Percentiles rank a stretch among this genome's conserved stretches.
Conservation (phyloP, 345 rosid genomes). For the Gossypium herbaceum region DNA sequence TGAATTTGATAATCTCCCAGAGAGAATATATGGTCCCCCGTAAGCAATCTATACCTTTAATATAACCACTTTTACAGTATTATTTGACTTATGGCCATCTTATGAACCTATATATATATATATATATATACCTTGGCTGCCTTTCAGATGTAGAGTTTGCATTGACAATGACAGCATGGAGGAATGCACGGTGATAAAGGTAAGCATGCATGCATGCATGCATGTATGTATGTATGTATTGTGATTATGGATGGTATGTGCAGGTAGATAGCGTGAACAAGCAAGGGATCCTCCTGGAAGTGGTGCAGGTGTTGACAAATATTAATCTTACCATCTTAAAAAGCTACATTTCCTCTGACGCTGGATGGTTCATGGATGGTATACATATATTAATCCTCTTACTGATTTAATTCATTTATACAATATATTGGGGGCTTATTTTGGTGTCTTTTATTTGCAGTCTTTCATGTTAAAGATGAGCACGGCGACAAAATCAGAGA, state of each 20-base stretch:
- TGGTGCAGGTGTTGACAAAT: constrained; percentile 71
- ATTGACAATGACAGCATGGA: constrained; percentile 70
- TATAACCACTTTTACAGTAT: not conserved
- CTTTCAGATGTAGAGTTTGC: constrained; percentile 62
- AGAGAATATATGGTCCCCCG: constrained; percentile 69
- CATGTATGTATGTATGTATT: not conserved
- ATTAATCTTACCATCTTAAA: constrained; percentile 59
- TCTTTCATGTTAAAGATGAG: constrained; percentile 77
- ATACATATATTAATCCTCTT: not conserved
- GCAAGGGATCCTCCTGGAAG: constrained; percentile 73
- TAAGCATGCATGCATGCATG: not conserved
- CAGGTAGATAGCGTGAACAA: constrained; percentile 64
- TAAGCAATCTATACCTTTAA: constrained; percentile 23
- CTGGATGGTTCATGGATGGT: constrained; percentile 91
- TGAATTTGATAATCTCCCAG: constrained; percentile 60
- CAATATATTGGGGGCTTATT: not conserved
- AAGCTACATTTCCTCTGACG: constrained; percentile 71
- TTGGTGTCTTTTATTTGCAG: constrained; percentile 28
- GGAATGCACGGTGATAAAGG: constrained; percentile 68
- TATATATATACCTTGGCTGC: not conserved
- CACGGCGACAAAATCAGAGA: constrained; percentile 62
- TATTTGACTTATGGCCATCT: not conserved
- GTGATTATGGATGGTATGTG: not conserved
- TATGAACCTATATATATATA: not conserved
- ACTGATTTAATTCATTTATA: not conserved